These are phyloP conservation scores for Stephanodiscus triporus DNA, from an alignment of 108 stramenopile species.

Conservation along the genomic window DNA sequence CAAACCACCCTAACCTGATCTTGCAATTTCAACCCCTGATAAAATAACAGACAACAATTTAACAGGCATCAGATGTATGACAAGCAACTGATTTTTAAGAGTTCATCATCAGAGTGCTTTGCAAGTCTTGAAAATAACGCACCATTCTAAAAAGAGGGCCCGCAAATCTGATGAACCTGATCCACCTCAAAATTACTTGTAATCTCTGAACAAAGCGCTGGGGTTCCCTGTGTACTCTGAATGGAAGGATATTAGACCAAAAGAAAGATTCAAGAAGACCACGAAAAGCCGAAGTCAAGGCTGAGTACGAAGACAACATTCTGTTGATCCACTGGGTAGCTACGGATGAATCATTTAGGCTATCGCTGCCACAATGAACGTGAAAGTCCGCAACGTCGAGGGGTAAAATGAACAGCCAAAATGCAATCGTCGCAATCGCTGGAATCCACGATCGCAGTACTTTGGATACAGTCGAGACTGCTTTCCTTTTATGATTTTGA, in stretches of 20 bases:
- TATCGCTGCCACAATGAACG: slow-evolving; percentile 17
- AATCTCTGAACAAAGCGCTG: slow-evolving; percentile 52
- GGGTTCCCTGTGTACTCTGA: slow-evolving; percentile 49
- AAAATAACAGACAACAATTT: neutral
- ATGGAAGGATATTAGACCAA: slow-evolving; percentile 55
- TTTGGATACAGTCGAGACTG: slow-evolving; percentile 33
- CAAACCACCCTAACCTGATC: slow-evolving; percentile 43
- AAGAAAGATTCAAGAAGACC: slow-evolving; percentile 38
- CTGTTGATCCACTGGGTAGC: slow-evolving; percentile 53
- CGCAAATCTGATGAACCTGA: slow-evolving; percentile 59
- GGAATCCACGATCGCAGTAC: slow-evolving; percentile 56
- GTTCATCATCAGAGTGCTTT: neutral
- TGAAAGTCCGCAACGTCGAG: slow-evolving; percentile 36
- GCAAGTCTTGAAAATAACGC: neutral
- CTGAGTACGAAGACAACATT: slow-evolving; percentile 14
- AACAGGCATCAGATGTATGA: slow-evolving; percentile 1
- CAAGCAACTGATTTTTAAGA: neutral
- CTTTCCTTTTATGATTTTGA: slow-evolving; percentile 9
- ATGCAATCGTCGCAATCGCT: slow-evolving; percentile 44
- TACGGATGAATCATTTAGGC: slow-evolving; percentile 51
- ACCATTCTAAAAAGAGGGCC: slow-evolving; percentile 59
- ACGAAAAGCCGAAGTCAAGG: slow-evolving; percentile 24
- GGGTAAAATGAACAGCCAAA: slow-evolving; percentile 60
- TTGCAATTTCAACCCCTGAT: slow-evolving; percentile 42
- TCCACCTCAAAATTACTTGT: slow-evolving; percentile 47